Base-by-base conservation (phyloP, 306 rosid species). In the Vicia sativa region DNA sequence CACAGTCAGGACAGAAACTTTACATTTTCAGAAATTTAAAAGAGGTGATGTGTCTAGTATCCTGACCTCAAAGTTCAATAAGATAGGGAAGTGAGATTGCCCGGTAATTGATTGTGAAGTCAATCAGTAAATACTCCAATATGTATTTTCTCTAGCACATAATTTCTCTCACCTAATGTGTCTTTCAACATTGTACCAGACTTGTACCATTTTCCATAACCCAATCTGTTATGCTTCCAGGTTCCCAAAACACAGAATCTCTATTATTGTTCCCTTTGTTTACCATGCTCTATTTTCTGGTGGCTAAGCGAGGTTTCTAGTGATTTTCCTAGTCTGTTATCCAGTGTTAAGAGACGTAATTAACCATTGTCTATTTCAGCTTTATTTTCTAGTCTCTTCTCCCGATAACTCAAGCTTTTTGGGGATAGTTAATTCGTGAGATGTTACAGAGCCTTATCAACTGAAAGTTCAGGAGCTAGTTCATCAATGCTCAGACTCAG, bases 211-310 rank as follows among this genome's bases (percentile, higher is more conserved):
- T 21, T 21, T 39, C 25, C 41, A 63, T 26, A 23, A 12, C 39
- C 69, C 34, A 63, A 25, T 25, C 41, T 63, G 29, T 41, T 41
- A 28, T 21, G 34, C 18, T 42, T 62, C 49, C 18, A 19, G 18
- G 54, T 42, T 42, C 53, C 70, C 26, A 65, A 45, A 65, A 44
- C 21, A 65, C 6, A 15, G 42, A 65, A 65, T 45, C 57, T 25
- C n/a, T n/a, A 9, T 65, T 3, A 9, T 44, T 44, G 38, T 9
- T 64, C 25, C 26, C 14, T 64, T 6, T 43, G 19, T 45, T 43
- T 65, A 65, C 70, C 56, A 9, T 60, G 28, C 65, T 35, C 46
- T 16, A 11, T 4, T 60, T 16, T 60, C 46, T 31, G 64, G 60
- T 5, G 16, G 60, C 37, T 25, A 35, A 35, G 26, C 10, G 12